Percentiles rank a stretch among this genome's conserved stretches.
These are phyloP conservation scores for Aspergillus sclerotioniger DNA, from an alignment of 495 filamentous ascomycete genomes.

Conservation along the genomic window DNA sequence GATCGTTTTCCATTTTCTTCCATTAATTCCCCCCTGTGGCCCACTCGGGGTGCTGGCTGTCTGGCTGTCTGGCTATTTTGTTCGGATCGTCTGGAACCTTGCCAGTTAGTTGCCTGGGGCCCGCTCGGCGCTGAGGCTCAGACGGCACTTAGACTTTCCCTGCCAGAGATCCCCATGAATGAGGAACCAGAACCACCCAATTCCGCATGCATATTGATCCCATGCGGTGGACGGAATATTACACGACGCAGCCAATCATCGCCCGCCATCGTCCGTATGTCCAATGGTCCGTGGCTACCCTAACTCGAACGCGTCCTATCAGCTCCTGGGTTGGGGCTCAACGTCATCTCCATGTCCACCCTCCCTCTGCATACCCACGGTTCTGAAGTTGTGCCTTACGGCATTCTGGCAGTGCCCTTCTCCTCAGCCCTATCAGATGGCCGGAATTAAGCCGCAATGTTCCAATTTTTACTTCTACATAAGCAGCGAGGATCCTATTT, in stretches of 20 bases:
- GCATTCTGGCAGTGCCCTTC: neutral
- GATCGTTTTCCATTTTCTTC: too few relatives aligned
- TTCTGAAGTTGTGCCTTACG: neutral
- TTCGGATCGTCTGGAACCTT: neutral
- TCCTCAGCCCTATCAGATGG: slow-evolving; percentile 5
- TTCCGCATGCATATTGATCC: slow-evolving; percentile 1
- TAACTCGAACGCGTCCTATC: neutral
- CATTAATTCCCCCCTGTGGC: too few relatives aligned
- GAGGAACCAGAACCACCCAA: neutral
- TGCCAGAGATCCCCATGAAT: neutral
- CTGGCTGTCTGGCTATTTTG: neutral
- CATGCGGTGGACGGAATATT: neutral
- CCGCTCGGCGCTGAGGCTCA: neutral
- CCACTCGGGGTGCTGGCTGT: neutral
- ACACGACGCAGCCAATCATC: neutral
- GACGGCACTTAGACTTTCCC: neutral
- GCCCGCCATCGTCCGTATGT: neutral
- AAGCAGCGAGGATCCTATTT: slow-evolving; percentile 3
- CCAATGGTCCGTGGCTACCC: neutral
- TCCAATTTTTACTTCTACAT: neutral
- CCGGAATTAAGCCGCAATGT: neutral
- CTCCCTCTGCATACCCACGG: neutral
- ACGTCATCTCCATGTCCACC: neutral
- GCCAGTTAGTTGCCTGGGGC: too few relatives aligned
- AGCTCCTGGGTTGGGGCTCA: neutral